phyloP scores from a whole-genome alignment of 306 rosid genomes.

The Sicyos baderoa region DNA sequence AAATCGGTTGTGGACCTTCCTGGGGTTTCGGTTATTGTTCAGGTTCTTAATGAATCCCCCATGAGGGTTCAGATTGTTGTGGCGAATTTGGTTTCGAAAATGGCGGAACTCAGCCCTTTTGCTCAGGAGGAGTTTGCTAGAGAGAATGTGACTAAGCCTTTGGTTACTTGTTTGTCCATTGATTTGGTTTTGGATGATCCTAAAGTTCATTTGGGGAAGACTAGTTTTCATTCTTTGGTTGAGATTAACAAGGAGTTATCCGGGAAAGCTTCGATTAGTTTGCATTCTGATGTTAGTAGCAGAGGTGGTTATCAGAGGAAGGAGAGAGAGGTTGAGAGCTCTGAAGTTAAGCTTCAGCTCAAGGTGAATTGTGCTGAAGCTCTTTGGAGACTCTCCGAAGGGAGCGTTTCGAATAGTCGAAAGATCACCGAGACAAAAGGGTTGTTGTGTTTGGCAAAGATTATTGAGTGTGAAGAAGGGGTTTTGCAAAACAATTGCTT shows the following conservation, averaged over 20 bases:
- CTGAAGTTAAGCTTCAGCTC: conserved; percentile 41
- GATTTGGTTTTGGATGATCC: conserved; percentile 55
- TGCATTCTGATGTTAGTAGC: conserved; percentile 45
- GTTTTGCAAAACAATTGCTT: conserved; percentile 62
- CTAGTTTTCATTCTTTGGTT: conserved; percentile 53
- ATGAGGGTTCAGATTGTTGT: conserved; percentile 53
- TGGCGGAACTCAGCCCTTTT: conserved; percentile 43
- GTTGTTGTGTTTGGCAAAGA: conserved; percentile 74
- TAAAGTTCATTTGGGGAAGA: conserved; percentile 28
- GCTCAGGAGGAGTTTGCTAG: conserved; percentile 67
- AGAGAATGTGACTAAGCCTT: conserved; percentile 63
- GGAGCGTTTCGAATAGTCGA: conserved; percentile 38
- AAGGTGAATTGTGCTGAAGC: conserved; percentile 71
- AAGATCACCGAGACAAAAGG: conserved; percentile 82
- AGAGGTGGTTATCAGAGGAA: conserved; percentile 38
- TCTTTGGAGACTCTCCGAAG: conserved; percentile 65
- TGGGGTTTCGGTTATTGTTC: conserved; percentile 50
- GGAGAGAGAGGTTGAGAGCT: conserved; percentile 55
- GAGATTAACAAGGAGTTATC: conserved; percentile 32
- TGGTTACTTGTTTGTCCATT: conserved; percentile 53
- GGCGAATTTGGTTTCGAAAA: conserved; percentile 52
- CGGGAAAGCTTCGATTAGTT: not conserved
- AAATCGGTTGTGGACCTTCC: conserved; percentile 25
- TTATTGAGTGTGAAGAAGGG: conserved; percentile 49
- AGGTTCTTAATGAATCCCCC: conserved; percentile 51